Percentiles rank a stretch among this genome's conserved stretches.
phyloP scores from a whole-genome alignment of 2,329 filamentous ascomycete genomes.

The Aureobasidium lini region DNA sequence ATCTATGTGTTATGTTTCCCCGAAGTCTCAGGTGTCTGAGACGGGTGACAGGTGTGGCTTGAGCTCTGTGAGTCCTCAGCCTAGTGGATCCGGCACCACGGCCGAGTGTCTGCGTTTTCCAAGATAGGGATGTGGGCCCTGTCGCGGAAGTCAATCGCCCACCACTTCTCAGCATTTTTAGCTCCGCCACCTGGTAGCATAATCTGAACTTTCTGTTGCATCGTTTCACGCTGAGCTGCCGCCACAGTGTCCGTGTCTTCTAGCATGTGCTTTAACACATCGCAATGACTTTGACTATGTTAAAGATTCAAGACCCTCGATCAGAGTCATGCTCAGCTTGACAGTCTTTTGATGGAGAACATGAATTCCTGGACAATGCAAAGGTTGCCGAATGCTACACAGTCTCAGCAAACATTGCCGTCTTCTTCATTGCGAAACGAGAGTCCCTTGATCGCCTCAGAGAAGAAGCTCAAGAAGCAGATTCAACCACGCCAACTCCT shows the following conservation, averaged over 20 bases:
- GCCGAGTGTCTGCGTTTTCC: neutral
- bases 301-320: neutral
- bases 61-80: no score
- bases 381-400: neutral
- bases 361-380: neutral
- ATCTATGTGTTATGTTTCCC: neutral
- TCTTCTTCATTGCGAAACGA: slow-evolving; percentile 17
- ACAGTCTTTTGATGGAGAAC: neutral
- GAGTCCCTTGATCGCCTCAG: slow-evolving; percentile 8
- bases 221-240: slow-evolving; percentile 9
- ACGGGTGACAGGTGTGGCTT: slow-evolving; percentile 2
- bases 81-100: neutral
- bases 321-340: neutral
- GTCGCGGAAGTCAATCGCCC: neutral
- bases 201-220: neutral
- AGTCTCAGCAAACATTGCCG: neutral
- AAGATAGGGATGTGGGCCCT: neutral
- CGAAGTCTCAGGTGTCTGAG: neutral
- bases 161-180: neutral
- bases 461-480: slow-evolving; percentile 30
- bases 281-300: neutral
- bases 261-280: neutral
- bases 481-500: slow-evolving; percentile 38
- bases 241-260: neutral
- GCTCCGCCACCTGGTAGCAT: neutral